Percentiles rank a stretch among this genome's conserved stretches.
phyloP scores from a whole-genome alignment of 2,329 filamentous ascomycete genomes.

The Corniculantispora saksenae region DNA sequence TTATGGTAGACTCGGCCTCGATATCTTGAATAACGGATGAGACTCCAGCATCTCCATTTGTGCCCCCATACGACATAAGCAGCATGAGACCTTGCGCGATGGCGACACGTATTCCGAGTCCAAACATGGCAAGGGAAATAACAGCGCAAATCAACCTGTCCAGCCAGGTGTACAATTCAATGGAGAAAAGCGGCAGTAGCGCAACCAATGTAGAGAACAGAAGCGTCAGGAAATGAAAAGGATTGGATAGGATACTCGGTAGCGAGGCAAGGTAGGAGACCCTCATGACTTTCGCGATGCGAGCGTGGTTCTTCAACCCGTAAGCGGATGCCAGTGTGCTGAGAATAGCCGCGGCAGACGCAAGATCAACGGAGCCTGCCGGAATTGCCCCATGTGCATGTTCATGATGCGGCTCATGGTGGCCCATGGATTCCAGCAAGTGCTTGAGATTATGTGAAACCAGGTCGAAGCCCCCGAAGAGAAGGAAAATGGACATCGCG shows the following conservation, averaged over 20 bases:
- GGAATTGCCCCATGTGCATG: constrained; percentile 67
- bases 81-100: constrained; percentile 90
- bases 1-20: constrained; percentile 74
- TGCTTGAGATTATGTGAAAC: constrained; percentile 94
- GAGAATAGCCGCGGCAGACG: constrained; percentile 76
- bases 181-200: constrained; percentile 76
- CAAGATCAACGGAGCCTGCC: constrained; percentile 76
- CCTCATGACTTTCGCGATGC: constrained; percentile 89
- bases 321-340: constrained; percentile 86
- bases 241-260: constrained; percentile 87
- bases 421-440: constrained; percentile 66
- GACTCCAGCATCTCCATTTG: constrained; percentile 50
- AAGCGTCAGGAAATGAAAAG: constrained; percentile 90
- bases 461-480: constrained; percentile 97
- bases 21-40: constrained; percentile 82
- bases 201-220: constrained; percentile 81
- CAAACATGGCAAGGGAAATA: constrained; percentile 86
- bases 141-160: constrained; percentile 79
- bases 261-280: constrained; percentile 80
- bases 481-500: constrained; percentile 89
- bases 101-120: constrained; percentile 79
- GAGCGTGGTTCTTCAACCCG: constrained; percentile 82
- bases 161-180: constrained; percentile 79
- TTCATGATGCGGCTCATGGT: constrained; percentile 71
- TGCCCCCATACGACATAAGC: constrained; percentile 77